Evolutionary conservation across 179 eudicot genomes (phyloP).

Genomic region (Corrigiola litoralis): DNA sequence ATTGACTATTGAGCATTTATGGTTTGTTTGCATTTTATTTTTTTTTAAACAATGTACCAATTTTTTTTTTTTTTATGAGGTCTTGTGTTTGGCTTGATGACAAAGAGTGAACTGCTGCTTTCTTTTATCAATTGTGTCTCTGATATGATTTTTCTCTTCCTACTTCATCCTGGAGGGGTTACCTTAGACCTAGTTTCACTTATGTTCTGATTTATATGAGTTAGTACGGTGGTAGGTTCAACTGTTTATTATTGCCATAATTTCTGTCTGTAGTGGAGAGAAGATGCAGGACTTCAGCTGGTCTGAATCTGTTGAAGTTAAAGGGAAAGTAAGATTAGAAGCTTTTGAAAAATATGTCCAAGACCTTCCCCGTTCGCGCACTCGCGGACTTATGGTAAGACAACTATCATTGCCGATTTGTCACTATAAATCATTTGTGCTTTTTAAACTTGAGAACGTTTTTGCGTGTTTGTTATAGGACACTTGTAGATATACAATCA

Average conservation of each 20-base stretch:
- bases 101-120: neutral
- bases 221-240: neutral
- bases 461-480: slow-evolving; percentile 21
- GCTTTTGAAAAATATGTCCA: slow-evolving; percentile 85
- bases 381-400: slow-evolving; percentile 84
- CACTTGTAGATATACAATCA: slow-evolving; percentile 5
- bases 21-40: neutral
- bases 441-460: slow-evolving; percentile 10
- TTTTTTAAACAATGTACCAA: neutral
- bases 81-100: neutral
- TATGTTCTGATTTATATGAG: neutral
- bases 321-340: slow-evolving; percentile 79
- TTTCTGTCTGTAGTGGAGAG: slow-evolving; percentile 67
- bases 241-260: slow-evolving; percentile 18
- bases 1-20: neutral
- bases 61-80: neutral
- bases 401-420: slow-evolving; percentile 16
- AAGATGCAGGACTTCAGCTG: slow-evolving; percentile 66
- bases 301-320: slow-evolving; percentile 62
- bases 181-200: neutral
- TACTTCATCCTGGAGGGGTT: neutral
- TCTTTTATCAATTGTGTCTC: neutral
- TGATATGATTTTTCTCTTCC: neutral
- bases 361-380: slow-evolving; percentile 84
- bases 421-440: neutral